Evolutionary conservation across 345 rosid genomes (phyloP), one percentile per base, ranked within the genome.

Genomic region (Jatropha curcas): DNA sequence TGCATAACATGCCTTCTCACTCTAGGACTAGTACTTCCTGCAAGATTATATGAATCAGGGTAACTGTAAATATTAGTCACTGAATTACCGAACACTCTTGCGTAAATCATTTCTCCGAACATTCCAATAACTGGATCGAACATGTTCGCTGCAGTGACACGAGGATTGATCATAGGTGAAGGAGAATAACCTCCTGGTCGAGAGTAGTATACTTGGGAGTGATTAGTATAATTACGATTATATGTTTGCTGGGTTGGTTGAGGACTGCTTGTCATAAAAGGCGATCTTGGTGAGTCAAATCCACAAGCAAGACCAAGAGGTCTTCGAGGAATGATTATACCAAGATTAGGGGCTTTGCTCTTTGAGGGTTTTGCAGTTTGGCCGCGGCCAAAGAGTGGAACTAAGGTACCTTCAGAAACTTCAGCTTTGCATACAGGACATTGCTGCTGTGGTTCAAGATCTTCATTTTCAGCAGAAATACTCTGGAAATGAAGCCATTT

Each of bases 391-490:
- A 88, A 92, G 11, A 95, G 93, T 7, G 99, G 99, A 68, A 95
- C 84, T 19, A 95, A 61, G 9, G 90, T 78, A n/a, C 88, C 71
- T 30, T 82, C 67, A 27, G 99, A 88, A 50, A 95, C 80, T 68
- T 88, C 87, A 1, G 98, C 79, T 83, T 88, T 92, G 85, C 99
- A 95, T 55, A 92, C 98, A 25, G 99, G 99, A 67, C 99, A 95
- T n/a, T 85, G 87, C 37, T 72, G 82, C 51, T 74, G 85, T 58
- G 80, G 89, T 41, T 80, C 76, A 64, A 76, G 69, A 57, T 81
- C 83, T 25, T 78, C 73, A 20, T 83, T 79, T 27, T 85, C 78
- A 0, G 77, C 9, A 1, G 86, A 76, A 30, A 70, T 57, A 61
- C 70, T 75, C 50, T 80, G 87, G 31, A 79, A 76, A 82, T 89